A percentile compares a stretch with the other conserved stretches of the same genome.
These are phyloP conservation scores for Castanea sativa DNA, from an alignment of 306 rosid species.

Conservation along the genomic window DNA sequence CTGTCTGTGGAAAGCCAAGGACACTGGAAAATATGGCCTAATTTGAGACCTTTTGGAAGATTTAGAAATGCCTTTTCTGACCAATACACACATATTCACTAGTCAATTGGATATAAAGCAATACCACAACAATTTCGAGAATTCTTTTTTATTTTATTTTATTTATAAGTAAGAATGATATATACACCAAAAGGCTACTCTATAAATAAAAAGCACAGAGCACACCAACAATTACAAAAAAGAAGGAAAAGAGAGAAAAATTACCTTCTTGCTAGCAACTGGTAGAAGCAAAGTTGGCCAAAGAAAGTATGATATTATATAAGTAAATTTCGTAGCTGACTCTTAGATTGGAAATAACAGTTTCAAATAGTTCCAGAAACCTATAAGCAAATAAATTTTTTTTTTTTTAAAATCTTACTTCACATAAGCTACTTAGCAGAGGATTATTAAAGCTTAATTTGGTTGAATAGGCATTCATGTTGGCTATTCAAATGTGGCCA, in stretches of 20 bases:
- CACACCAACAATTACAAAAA: too few relatives aligned
- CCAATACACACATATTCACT: too few relatives aligned
- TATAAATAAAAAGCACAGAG: too few relatives aligned
- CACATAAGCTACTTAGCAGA: constrained; percentile 11
- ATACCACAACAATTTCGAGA: too few relatives aligned
- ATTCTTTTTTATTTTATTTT: too few relatives aligned
- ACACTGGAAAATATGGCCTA: too few relatives aligned
- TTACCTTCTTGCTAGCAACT: constrained; percentile 86
- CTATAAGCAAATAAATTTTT: constrained; percentile 39
- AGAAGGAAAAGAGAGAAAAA: background rate
- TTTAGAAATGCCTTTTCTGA: too few relatives aligned
- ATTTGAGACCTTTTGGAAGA: too few relatives aligned
- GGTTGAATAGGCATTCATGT: constrained; percentile 1
- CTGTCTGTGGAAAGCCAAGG: too few relatives aligned
- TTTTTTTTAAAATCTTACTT: background rate
- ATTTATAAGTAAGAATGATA: too few relatives aligned
- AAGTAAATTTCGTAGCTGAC: constrained; percentile 74
- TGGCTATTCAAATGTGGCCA: background rate
- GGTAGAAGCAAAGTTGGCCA: constrained; percentile 97
- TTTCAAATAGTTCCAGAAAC: constrained; percentile 85
- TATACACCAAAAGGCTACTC: too few relatives aligned
- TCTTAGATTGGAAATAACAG: constrained; percentile 89
- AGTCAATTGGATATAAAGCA: too few relatives aligned
- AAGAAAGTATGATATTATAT: constrained; percentile 77
- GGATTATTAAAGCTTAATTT: background rate